Conservation (phyloP, 1,284 basidiomycete genomes). For the Austropuccinia psidii region DNA sequence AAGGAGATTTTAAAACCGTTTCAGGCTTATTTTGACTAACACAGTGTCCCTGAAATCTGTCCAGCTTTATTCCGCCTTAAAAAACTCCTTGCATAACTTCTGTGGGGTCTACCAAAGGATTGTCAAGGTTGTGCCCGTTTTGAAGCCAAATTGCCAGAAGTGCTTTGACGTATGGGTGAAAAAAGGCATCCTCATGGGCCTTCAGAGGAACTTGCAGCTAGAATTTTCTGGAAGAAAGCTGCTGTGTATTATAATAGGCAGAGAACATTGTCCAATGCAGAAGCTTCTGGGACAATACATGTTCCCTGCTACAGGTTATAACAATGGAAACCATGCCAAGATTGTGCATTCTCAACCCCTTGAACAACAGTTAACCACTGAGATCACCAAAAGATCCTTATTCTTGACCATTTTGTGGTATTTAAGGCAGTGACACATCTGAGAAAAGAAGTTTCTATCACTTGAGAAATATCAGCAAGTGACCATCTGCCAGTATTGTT, state of each 20-base stretch:
- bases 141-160: neutral
- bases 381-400: neutral
- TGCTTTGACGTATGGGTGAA: slow-evolving; percentile 7
- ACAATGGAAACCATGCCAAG: neutral
- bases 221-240: neutral
- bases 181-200: neutral
- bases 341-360: neutral
- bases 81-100: neutral
- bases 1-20: neutral
- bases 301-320: neutral
- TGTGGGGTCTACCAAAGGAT: neutral
- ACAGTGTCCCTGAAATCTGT: neutral
- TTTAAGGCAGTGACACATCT: neutral
- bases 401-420: neutral
- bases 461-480: neutral
- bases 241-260: too few relatives aligned
- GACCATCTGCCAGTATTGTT: neutral
- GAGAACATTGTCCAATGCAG: too few relatives aligned
- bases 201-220: neutral
- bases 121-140: neutral
- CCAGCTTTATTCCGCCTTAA: neutral
- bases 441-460: neutral
- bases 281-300: too few relatives aligned
- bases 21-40: neutral
- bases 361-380: neutral